Percentiles rank a stretch among this genome's conserved stretches.
Evolutionary conservation across 805 yeast species (phyloP).

Genomic region (Ogataea degrootiae): DNA sequence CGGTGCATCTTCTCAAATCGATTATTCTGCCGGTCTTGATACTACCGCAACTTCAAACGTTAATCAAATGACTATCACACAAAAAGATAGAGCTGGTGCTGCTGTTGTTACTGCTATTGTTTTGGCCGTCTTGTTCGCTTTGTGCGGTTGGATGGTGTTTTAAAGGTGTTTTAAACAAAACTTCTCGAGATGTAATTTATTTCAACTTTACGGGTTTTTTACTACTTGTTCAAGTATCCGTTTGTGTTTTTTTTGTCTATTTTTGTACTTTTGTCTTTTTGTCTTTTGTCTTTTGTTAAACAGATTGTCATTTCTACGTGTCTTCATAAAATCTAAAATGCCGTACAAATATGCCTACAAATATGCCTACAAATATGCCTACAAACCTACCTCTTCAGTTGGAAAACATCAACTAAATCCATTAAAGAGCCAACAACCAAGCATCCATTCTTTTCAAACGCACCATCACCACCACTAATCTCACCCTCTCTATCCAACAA

Average conservation of each 20-base stretch:
- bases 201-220: background rate
- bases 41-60: slow-evolving; percentile 41
- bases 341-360: no score
- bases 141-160: slow-evolving; percentile 71
- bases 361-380: no score
- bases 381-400: background rate
- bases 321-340: no score
- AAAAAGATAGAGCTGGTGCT: slow-evolving; percentile 82
- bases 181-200: background rate
- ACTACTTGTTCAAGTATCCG: background rate
- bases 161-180: slow-evolving; percentile 24
- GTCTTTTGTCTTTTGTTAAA: background rate
- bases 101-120: slow-evolving; percentile 79
- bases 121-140: slow-evolving; percentile 53
- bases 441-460: slow-evolving; percentile 7
- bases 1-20: slow-evolving; percentile 71
- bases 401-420: slow-evolving; percentile 5
- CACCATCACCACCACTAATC: slow-evolving; percentile 8
- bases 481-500: slow-evolving; percentile 19
- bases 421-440: slow-evolving; percentile 10
- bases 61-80: slow-evolving; percentile 44
- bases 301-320: no score
- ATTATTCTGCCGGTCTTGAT: slow-evolving; percentile 48
- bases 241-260: background rate
- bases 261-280: background rate